Evolutionary conservation across 257 asterid genomes (phyloP), one percentile per base, ranked within the genome.

Genomic region (Salvia hispanica): DNA sequence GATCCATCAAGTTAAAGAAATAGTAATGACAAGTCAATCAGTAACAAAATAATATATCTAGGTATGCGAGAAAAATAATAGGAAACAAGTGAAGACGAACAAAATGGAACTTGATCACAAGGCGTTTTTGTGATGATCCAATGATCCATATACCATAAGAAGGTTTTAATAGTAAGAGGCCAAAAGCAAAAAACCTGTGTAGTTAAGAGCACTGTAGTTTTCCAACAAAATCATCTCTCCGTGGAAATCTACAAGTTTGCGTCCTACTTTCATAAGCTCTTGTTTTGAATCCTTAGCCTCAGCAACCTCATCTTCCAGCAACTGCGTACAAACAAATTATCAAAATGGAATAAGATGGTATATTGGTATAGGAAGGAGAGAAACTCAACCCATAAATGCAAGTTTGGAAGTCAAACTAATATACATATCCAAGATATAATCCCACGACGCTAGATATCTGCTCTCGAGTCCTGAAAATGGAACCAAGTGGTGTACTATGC

Each of bases 141-240:
- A 2, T 25, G 31, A 25, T 25, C 13, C 72, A 56, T 50, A 40
- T 39, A 58, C 40, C 48, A 62, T n/a, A 47, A 53, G 42, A 58
- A 46, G 42, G 48, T 46, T 9, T 51, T 58, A 40, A 25, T 34
- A 47, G 53, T 46, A 7, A 69, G 67, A 21, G 56, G 50, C 31
- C 31, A 25, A 25, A 25, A 25, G 2, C 31, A 25, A 25, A 21
- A 59, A 63, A 90, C 97, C 97, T 76, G 90, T 85, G 77, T 89
- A 91, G 81, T 88, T 88, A 66, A 91, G 95, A 72, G 88, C 92
- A 72, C 96, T 91, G 77, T 91, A 91, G 73, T 91, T 89, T 70
- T 85, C 91, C 77, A 91, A 67, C 70, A 89, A 74, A 72, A 91
- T 77, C 95, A 91, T 85, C 76, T 89, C 96, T n/a, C 96, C 98